Base-by-base conservation (phyloP, 306 rosid genomes). In the Medicago arabica region DNA sequence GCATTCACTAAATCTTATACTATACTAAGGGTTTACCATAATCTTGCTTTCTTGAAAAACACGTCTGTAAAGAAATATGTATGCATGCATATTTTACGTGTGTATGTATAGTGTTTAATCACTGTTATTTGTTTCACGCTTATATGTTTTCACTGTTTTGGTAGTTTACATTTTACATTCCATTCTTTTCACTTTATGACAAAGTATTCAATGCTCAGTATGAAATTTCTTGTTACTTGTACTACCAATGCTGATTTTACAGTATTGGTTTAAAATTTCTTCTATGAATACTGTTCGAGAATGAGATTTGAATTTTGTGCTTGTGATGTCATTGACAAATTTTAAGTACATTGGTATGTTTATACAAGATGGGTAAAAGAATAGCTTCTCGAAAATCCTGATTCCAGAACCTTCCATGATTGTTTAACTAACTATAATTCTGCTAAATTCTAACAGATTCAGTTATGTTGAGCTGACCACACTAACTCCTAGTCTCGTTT, bases 31-130 rank as follows among this genome's bases (percentile, higher is more conserved):
- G 8, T 55, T 18, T 55, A 55, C 15, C 7, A 19, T 19, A 55
- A 36, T 69, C 31, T 43, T 77, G 61, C 28, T 71, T 72, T 46
- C 58, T 73, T 65, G 69, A 77, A 77, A 57, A 34, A 64, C 25
- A 31, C 34, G 38, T 38, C 65, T 58, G 63, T 58, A 55, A 59
- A 68, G 67, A 46, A 18, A 59, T 63, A 44, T 74, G 17, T 61
- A 19, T 60, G 76, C 65, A 60, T 59, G 63, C 44, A 59, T 79
- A 17, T 47, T 53, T 25, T 41, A 21, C 46, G 11, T 41, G 7
- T 23, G 16, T 74, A 40, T 57, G 69, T 73, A 11, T 13, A 25
- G 70, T 49, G 58, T 54, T 61, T 16, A 41, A 15, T 23, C 62
- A 11, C 19, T 47, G 11, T 46, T 77, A 58, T 21, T 39, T 28